Conservation (phyloP, 225 moss, liverwort and hornwort genomes). For the Rhytidiadelphus loreus region DNA sequence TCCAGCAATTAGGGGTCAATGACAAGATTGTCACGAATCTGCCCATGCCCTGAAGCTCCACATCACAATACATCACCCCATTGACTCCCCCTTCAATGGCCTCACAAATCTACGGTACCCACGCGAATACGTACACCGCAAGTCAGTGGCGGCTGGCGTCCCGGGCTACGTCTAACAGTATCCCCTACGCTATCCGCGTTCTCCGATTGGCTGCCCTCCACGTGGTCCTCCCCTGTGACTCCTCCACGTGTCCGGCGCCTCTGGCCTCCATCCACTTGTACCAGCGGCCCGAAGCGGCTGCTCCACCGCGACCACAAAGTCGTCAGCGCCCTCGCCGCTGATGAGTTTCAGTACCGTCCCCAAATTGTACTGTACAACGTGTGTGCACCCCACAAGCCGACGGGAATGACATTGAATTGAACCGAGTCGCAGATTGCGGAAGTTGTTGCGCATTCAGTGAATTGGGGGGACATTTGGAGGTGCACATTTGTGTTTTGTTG, state of each 20-base stretch:
- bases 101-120: background rate
- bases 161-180: background rate
- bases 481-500: background rate
- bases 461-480: background rate
- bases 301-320: background rate
- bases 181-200: background rate
- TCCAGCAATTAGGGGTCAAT: background rate
- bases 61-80: background rate
- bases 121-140: constrained; percentile 4
- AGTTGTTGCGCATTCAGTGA: background rate
- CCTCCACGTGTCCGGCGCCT: background rate
- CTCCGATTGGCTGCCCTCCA: background rate
- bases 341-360: background rate
- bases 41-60: background rate
- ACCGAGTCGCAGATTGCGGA: background rate
- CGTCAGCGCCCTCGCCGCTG: background rate
- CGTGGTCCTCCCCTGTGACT: background rate
- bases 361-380: background rate
- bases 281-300: background rate
- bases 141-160: background rate
- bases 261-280: constrained; percentile 4
- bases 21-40: background rate
- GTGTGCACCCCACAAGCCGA: background rate
- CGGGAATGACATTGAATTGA: background rate
- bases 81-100: background rate